Conservation (phyloP, 2,329 filamentous ascomycete genomes). For the Aspergillus bombycis region DNA sequence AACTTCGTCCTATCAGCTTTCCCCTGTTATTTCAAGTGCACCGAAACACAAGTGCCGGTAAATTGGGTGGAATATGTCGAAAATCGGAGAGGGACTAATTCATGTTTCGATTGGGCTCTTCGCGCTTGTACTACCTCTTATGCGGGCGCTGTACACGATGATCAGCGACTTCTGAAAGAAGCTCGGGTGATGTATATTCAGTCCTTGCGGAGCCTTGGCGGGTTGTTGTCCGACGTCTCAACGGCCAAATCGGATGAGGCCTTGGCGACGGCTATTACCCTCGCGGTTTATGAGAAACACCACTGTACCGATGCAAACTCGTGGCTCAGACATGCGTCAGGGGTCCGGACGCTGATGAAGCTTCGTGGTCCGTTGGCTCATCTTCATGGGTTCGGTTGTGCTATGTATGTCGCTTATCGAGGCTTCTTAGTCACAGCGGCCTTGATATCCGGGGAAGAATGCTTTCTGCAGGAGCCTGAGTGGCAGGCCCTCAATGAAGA, state of each 20-base stretch:
- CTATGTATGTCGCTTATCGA: conserved; percentile 40
- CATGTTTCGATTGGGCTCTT: conserved; percentile 28
- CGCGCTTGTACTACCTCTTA: conserved; percentile 25
- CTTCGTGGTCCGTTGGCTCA: conserved; percentile 37
- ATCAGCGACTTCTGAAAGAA: conserved; percentile 28
- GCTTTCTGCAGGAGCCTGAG: conserved; percentile 39
- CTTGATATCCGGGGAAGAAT: conserved; percentile 35
- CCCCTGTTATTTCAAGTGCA: conserved; percentile 34
- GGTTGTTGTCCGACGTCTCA: conserved; percentile 26
- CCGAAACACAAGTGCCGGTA: conserved; percentile 29
- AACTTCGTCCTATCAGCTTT: conserved; percentile 32
- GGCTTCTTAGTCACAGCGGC: conserved; percentile 40
- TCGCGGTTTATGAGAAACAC: conserved; percentile 43
- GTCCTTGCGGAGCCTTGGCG: conserved; percentile 33
- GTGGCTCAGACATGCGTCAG: conserved; percentile 42
- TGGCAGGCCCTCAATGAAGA: conserved; percentile 37
- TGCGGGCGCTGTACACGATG: conserved; percentile 23
- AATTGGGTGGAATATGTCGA: conserved; percentile 35
- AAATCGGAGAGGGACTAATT: conserved; percentile 17
- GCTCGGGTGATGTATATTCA: conserved; percentile 32
- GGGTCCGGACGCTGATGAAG: conserved; percentile 37
- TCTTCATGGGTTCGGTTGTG: conserved; percentile 38
- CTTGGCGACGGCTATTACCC: conserved; percentile 38
- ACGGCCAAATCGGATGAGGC: conserved; percentile 37
- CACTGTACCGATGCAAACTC: conserved; percentile 38